Base-by-base conservation (phyloP, 139 green algal genomes). In the Picochlorum sp. region DNA sequence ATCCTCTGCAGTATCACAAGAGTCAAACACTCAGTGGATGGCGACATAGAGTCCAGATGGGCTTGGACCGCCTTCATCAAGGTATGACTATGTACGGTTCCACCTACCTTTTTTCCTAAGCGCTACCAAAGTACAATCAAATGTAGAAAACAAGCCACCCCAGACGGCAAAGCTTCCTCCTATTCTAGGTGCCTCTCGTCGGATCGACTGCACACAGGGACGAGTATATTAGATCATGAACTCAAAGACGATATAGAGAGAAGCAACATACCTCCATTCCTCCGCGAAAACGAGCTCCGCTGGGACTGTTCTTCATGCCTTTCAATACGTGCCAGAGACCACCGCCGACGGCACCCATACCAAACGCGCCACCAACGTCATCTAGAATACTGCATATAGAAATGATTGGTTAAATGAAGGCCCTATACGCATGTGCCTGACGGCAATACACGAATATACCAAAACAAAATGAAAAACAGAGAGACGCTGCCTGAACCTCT, bases 101-200 rank as follows among this genome's bases (percentile, higher is more conserved):
- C 50, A 41, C 34, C 5, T 21, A 54, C 47, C 47, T 81, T 96
- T 98, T 38, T 90, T 85, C 15, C 91, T 74, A 8, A 96, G 47
- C 51, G 88, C 91, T 18, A 98, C 84, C 3, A 98, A 75, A 1
- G 87, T 90, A 79, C 94, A 99, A 73, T 98, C 94, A 80, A 98
- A 98, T 2, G 88, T 83, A 8, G 86, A 92, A 73, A 99, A 99
- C 4, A 96, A 81, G 18, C 92, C 86, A 45, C 94, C 94, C 94
- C 94, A 99, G 47, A 97, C 92, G 9, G 94, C 94, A 79, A 99
- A 99, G 75, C 87, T 96, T 41, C 94, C 94, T 23, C 94, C 94
- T 31, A 98, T 83, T 11, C 84, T 82, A 6, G 94, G 94, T 2
- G 93, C 89, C 62, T 98, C 88, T 37, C 81, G 70, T 41, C 91